A percentile compares a stretch with the other conserved stretches of the same genome.
These are phyloP conservation scores for Russula dissimulans DNA, from an alignment of 768 basidiomycete genomes.

Conservation along the genomic window DNA sequence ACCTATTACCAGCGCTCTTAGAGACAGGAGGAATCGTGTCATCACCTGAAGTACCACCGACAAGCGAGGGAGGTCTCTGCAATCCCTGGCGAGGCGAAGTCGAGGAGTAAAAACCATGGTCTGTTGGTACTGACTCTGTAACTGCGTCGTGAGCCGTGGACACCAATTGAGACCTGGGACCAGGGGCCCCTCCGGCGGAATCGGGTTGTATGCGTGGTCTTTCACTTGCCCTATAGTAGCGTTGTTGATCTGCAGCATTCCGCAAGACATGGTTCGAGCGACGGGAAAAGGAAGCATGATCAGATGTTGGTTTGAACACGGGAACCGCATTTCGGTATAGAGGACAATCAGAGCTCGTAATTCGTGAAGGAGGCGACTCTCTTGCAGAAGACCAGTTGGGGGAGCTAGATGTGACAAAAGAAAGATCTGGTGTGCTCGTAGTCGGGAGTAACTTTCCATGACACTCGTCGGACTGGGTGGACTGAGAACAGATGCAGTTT, in stretches of 20 bases:
- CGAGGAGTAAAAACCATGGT: neutral
- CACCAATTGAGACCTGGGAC: neutral
- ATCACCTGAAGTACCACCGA: neutral
- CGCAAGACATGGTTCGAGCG: neutral
- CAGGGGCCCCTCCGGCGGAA: neutral
- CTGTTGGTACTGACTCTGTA: neutral
- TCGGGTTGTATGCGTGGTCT: constrained; percentile 1
- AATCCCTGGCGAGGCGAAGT: neutral
- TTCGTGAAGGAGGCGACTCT: neutral
- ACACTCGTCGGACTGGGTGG: neutral
- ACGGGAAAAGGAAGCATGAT: neutral
- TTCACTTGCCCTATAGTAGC: neutral
- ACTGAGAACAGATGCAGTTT: neutral
- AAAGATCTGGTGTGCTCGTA: constrained; percentile 12
- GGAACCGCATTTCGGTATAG: neutral
- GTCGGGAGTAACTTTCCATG: neutral
- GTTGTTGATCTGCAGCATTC: neutral
- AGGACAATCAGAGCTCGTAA: neutral
- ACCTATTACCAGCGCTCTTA: neutral
- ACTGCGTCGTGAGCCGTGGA: neutral
- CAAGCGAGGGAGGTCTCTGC: neutral
- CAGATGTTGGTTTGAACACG: neutral
- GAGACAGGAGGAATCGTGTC: neutral
- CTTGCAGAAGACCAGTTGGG: neutral
- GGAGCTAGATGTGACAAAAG: constrained; percentile 6